These are phyloP conservation scores for Saturnispora dispora DNA, from an alignment of 805 yeast species.

Conservation along the genomic window DNA sequence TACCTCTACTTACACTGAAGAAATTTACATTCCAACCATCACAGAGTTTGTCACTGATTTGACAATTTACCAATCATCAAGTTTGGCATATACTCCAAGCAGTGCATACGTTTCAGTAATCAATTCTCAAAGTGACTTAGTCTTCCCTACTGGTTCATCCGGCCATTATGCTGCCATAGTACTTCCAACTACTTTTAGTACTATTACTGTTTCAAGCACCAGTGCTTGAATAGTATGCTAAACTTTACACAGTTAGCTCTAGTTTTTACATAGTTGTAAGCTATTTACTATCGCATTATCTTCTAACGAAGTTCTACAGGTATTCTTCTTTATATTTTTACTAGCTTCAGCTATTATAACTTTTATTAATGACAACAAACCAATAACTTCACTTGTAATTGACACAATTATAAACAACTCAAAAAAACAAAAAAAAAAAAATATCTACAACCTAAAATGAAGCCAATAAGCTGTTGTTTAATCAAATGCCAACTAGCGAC, in stretches of 20 bases:
- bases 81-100: constrained; percentile 11
- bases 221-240: not conserved
- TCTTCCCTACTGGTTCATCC: constrained; percentile 2
- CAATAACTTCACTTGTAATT: not conserved
- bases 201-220: constrained; percentile 3
- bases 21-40: constrained; percentile 2
- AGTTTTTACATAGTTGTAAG: not conserved
- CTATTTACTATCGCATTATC: not conserved
- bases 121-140: constrained; percentile 3
- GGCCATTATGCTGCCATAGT: constrained; percentile 7
- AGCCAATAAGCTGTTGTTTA: not conserved
- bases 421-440: not conserved
- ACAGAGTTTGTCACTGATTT: constrained; percentile 1
- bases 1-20: constrained; percentile 23
- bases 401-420: not conserved
- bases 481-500: constrained; percentile 9
- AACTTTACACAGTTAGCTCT: not conserved
- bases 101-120: constrained; percentile 10
- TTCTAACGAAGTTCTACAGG: not conserved
- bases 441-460: not conserved
- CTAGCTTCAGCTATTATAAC: not conserved
- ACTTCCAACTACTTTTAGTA: constrained; percentile 8
- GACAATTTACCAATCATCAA: constrained; percentile 8
- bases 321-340: not conserved
- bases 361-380: not conserved